Conservation (phyloP, 345 rosid species). For the Limnanthes douglasii region DNA sequence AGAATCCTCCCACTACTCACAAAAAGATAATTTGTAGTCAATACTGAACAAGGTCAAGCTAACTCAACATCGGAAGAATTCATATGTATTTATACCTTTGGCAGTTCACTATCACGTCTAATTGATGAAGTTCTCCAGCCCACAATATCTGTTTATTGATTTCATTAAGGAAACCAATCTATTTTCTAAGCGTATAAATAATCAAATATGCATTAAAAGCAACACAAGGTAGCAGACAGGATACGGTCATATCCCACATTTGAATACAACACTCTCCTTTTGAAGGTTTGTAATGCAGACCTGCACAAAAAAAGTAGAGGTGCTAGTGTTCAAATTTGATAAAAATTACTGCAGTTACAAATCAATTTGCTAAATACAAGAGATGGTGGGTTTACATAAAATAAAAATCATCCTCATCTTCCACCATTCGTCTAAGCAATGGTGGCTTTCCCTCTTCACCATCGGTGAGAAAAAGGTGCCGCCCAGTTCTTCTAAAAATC, state of each 20-base stretch:
- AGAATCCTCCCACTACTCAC: conserved; percentile 52
- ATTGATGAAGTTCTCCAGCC: conserved; percentile 98
- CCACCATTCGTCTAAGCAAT: conserved; percentile 61
- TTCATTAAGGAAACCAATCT: conserved; percentile 34
- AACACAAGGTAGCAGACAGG: conserved; percentile 17
- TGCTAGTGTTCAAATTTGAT: conserved; percentile 5
- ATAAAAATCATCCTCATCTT: conserved; percentile 39
- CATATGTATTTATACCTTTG: conserved; percentile 35
- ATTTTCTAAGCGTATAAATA: too few relatives aligned
- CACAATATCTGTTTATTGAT: conserved; percentile 55
- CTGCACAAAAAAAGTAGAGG: conserved; percentile 25
- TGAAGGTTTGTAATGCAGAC: conserved; percentile 70
- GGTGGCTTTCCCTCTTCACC: conserved; percentile 77
- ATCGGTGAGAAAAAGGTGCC: conserved; percentile 85
- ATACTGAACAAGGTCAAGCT: background rate
- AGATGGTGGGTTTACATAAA: conserved; percentile 43
- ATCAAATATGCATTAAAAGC: conserved; percentile 2
- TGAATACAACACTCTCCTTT: conserved; percentile 81
- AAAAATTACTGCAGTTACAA: background rate
- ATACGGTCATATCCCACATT: conserved; percentile 87
- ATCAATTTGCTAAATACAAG: conserved; percentile 1
- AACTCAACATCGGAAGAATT: conserved; percentile 1
- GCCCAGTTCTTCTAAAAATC: conserved; percentile 93
- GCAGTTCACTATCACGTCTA: conserved; percentile 65
- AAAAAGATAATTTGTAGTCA: conserved; percentile 2